These are phyloP conservation scores for Sphagnum tenellum DNA, from an alignment of 225 moss, liverwort and hornwort genomes.

Conservation along the genomic window DNA sequence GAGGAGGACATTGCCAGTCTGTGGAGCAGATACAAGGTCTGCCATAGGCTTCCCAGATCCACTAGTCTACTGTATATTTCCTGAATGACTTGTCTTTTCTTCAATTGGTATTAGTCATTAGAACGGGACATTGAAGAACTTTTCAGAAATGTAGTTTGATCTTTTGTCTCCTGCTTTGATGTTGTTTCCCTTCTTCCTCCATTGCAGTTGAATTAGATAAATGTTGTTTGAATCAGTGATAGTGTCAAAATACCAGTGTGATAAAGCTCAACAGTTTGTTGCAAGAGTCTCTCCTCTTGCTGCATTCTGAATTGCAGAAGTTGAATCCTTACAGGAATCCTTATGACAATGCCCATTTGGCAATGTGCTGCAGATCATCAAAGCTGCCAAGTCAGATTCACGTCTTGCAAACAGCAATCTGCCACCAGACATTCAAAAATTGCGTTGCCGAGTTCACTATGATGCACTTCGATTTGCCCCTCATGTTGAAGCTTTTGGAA, in stretches of 20 bases:
- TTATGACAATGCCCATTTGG: background rate
- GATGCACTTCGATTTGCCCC: slow-evolving; percentile 88
- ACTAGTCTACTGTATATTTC: no score
- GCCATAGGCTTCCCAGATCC: no score
- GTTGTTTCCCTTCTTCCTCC: background rate
- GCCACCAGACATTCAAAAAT: slow-evolving; percentile 74
- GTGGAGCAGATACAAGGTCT: slow-evolving; percentile 72
- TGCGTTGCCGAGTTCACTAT: slow-evolving; percentile 94
- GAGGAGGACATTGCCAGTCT: slow-evolving; percentile 62
- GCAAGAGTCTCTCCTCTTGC: background rate
- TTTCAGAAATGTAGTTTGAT: background rate
- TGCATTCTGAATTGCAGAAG: background rate
- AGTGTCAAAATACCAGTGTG: background rate
- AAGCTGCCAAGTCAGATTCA: slow-evolving; percentile 84
- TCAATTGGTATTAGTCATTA: no score
- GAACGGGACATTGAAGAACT: no score
- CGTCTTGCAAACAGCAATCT: slow-evolving; percentile 81
- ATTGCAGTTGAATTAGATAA: background rate
- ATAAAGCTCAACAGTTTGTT: background rate
- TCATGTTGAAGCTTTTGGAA: slow-evolving; percentile 68
- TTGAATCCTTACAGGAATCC: background rate
- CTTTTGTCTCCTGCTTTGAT: background rate
- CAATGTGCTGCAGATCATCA: slow-evolving; percentile 52
- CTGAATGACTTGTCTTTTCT: background rate
- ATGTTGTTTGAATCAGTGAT: background rate